Evolutionary conservation across 31 red algal species (phyloP), one percentile per base, ranked within the genome.

Genomic region (Odonthalia washingtoniensis): DNA sequence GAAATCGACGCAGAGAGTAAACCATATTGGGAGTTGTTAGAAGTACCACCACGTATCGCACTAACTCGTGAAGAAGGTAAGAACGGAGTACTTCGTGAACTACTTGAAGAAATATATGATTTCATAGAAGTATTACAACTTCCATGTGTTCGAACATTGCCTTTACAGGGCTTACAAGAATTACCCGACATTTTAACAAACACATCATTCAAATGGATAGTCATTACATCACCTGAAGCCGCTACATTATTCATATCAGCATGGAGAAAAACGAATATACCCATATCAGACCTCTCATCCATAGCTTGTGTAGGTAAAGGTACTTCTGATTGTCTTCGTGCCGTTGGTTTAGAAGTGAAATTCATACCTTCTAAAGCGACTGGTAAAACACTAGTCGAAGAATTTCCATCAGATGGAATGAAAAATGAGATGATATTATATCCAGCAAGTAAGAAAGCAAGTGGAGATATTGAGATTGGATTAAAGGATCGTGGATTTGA

Each of bases 321-420:
- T 26, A 94, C 92, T 41, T 80, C 79, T 3, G 67, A 75, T 83
- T 45, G 14, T 70, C 69, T 94, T 6, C 74, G 81, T 66, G 81
- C 87, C 0, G 86, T 89, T 63, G 92, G 92, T 2, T 41, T 94
- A 40, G 45, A 84, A 32, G 86, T 90, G 36, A 39, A 62, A 6
- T 96, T 96, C 81, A 78, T 90, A 39, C 94, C 94, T 5, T 80
- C 84, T 30, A 92, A 86, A 24, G 94, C 94, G 64, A 96, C 94
- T 2, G 94, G 94, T 16, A 85, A 88, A 73, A 84, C 89, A 17
- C 90, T 96, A 36, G 90, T 90, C 30, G 65, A 49, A 42, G 89
- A 96, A 80, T 88, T 96, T 63, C 90, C 85, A 4, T n/a, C 60
- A 34, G 87, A 82, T 0, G 74, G 45, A 65, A 38, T 21, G 31